Evolutionary conservation across 2,329 filamentous ascomycete genomes (phyloP), one percentile per base, ranked within the genome.

Genomic region (Penicillium sp.): DNA sequence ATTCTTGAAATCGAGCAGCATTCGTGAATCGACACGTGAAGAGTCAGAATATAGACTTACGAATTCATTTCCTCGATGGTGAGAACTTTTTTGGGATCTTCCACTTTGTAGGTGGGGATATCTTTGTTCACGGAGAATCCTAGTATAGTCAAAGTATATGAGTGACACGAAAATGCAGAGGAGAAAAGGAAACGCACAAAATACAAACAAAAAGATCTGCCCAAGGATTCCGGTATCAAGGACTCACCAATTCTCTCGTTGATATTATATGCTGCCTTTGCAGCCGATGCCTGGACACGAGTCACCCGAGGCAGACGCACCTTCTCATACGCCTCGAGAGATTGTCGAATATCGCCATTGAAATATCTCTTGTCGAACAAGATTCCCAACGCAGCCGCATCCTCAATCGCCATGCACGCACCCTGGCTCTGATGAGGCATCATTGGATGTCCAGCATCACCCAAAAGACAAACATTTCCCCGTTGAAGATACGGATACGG

Each of bases 61-160:
- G 73, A 71, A 50, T 86, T 85, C 81, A 86, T 85, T 63, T 86
- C 82, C 53, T 84, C 81, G 43, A 86, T 84, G 0, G 83, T 85
- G 29, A 86, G 60, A 52, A 83, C 82, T 40, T 79, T 74, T 54
- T 72, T 77, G 56, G 81, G 75, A 44, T 84, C 77, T 52, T 79
- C 76, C 0, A 85, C 82, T 58, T 80, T 81, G 66, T 85, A 85
- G 0, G 73, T 76, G 0, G 74, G 63, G 11, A 69, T 76, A 35
- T 74, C 56, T 27, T 75, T 83, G 59, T 85, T 85, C 34, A 73
- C 74, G 0, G 80, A 84, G 66, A 85, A 85, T 0, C 81, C 81
- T 75, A 60, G 64, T 1, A 62, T 49, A 9, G n/a, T 26, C 27
- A 13, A 7, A n/a, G 40, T 62, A 29, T 59, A 50, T 24, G 41